A percentile compares a stretch with the other conserved stretches of the same genome.
Conservation (phyloP, 805 yeast genomes). For the Priceomyces haplophilus region DNA sequence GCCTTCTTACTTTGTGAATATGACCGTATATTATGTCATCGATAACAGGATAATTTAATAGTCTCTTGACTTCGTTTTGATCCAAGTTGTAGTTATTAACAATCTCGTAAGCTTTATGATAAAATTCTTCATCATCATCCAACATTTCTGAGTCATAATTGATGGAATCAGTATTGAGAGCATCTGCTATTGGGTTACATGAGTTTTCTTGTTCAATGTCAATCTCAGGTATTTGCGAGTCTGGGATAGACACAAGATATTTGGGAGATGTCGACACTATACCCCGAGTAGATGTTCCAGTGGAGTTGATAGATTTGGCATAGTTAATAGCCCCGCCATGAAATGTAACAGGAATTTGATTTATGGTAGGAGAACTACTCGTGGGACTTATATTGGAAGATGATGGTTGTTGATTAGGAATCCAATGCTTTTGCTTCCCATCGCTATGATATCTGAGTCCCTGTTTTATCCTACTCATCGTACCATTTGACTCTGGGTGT, state of each 20-base stretch:
- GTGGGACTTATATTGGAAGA: slow-evolving; percentile 11
- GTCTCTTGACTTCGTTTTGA: slow-evolving; percentile 30
- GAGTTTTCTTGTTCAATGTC: slow-evolving; percentile 1
- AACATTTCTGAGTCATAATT: slow-evolving; percentile 32
- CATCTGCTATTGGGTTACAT: slow-evolving; percentile 19
- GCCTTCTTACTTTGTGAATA: slow-evolving; percentile 36
- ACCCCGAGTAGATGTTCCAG: slow-evolving; percentile 31
- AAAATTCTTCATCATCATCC: slow-evolving; percentile 37
- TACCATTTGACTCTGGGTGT: slow-evolving; percentile 62
- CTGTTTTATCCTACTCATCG: slow-evolving; percentile 68
- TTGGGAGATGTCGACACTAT: slow-evolving; percentile 28
- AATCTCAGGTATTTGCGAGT: slow-evolving; percentile 11
- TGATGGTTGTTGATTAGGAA: slow-evolving; percentile 26
- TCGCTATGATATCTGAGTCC: slow-evolving; percentile 80
- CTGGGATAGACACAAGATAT: slow-evolving; percentile 20
- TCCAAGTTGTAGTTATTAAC: slow-evolving; percentile 33
- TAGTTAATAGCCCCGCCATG: slow-evolving; percentile 11
- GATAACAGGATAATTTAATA: slow-evolving; percentile 43
- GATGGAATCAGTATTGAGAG: slow-evolving; percentile 20
- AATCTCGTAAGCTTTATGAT: slow-evolving; percentile 28
- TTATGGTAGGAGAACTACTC: slow-evolving; percentile 25
- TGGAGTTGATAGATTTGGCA: slow-evolving; percentile 27
- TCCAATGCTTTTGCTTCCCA: slow-evolving; percentile 84
- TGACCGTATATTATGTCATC: slow-evolving; percentile 41
- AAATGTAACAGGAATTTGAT: not conserved